A percentile compares a stretch with the other conserved stretches of the same genome.
phyloP scores from a whole-genome alignment of 371 early-diverging fungal species.

The Mucor velutinosus region DNA sequence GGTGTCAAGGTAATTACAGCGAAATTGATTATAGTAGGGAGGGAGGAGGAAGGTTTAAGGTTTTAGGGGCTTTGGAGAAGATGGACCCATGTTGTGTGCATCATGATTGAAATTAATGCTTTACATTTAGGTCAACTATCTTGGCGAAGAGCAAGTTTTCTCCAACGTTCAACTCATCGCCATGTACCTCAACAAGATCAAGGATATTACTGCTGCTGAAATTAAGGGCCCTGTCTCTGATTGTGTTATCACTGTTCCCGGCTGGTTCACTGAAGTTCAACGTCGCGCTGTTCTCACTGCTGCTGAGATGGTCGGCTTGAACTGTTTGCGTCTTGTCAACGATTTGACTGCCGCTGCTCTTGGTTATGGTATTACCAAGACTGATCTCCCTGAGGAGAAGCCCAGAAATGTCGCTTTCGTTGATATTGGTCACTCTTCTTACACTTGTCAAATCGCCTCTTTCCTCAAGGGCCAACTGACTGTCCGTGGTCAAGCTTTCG shows the following conservation, averaged over 20 bases:
- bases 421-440: slow-evolving; percentile 93
- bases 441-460: slow-evolving; percentile 87
- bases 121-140: slow-evolving; percentile 68
- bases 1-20: slow-evolving; percentile 71
- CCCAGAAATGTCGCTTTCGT: slow-evolving; percentile 92
- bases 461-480: slow-evolving; percentile 94
- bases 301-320: slow-evolving; percentile 90
- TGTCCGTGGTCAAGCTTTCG: slow-evolving; percentile 89
- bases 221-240: slow-evolving; percentile 87
- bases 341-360: slow-evolving; percentile 94
- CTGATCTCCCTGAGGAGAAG: slow-evolving; percentile 94
- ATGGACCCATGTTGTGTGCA: not conserved
- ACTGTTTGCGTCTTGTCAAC: slow-evolving; percentile 90
- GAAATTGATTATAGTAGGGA: not conserved
- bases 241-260: slow-evolving; percentile 93
- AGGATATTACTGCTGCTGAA: slow-evolving; percentile 86
- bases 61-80: not conserved
- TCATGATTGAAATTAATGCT: not conserved
- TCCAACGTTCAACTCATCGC: slow-evolving; percentile 88
- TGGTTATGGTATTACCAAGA: slow-evolving; percentile 97
- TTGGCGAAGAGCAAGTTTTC: slow-evolving; percentile 76
- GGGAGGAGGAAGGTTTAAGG: not conserved
- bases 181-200: slow-evolving; percentile 94
- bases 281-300: slow-evolving; percentile 90
- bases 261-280: slow-evolving; percentile 95